Evolutionary conservation across 345 rosid genomes (phyloP).

Genomic region (Cardiospermum halicacabum): DNA sequence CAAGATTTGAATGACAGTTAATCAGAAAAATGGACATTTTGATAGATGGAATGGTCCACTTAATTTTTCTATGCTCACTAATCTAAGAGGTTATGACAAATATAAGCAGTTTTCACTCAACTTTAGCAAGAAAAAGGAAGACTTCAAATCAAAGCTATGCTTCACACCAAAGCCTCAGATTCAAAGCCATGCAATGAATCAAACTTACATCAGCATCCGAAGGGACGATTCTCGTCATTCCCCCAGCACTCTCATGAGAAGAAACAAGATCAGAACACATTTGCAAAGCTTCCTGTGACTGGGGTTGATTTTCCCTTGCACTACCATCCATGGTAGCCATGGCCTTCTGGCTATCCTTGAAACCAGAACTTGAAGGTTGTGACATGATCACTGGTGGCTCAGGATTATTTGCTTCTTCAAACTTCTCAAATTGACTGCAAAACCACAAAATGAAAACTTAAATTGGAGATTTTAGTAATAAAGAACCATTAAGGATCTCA

Average conservation of each 20-base stretch:
- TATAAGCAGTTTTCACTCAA: neutral
- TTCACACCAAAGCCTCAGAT: conserved; percentile 5
- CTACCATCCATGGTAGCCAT: conserved; percentile 29
- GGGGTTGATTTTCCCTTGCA: conserved; percentile 37
- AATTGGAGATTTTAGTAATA: conserved; percentile 3
- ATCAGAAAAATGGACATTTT: neutral
- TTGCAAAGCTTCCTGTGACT: conserved; percentile 35
- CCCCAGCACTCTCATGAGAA: conserved; percentile 73
- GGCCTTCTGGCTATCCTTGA: conserved; percentile 51
- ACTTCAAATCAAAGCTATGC: neutral
- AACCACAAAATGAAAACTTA: conserved; percentile 9
- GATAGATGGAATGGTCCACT: neutral
- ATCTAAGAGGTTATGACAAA: neutral
- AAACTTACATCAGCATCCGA: conserved; percentile 81
- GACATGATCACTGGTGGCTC: conserved; percentile 45
- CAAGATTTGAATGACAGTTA: neutral
- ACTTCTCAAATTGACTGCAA: conserved; percentile 83
- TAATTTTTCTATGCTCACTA: neutral
- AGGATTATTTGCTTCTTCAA: conserved; percentile 63
- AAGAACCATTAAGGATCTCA: conserved; percentile 5
- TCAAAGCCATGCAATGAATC: conserved; percentile 1
- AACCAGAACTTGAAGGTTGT: conserved; percentile 55
- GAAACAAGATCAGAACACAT: conserved; percentile 46
- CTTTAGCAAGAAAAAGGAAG: neutral
- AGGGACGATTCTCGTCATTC: conserved; percentile 88